These are phyloP conservation scores for Penicillium pancosmium DNA, from an alignment of 495 filamentous ascomycete genomes.

Conservation along the genomic window DNA sequence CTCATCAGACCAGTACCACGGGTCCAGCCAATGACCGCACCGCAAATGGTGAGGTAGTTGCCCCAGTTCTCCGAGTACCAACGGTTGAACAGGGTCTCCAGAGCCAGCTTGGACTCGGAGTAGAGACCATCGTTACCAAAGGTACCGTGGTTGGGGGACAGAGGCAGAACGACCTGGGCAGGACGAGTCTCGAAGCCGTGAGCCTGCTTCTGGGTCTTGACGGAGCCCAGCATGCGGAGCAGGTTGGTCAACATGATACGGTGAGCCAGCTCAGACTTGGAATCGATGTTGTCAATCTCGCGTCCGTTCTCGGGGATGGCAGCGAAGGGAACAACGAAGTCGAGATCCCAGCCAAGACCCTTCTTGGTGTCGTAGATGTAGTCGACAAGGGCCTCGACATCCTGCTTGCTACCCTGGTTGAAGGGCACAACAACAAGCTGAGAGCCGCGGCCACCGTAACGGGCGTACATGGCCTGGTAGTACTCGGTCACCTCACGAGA, in stretches of 20 bases:
- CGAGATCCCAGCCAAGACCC: conserved; percentile 96
- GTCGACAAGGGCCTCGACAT: conserved; percentile 87
- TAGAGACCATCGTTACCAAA: conserved; percentile 98
- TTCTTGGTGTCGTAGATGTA: conserved; percentile 98
- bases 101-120: conserved; percentile 93
- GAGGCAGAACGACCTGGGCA: conserved; percentile 91
- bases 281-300: conserved; percentile 96
- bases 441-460: conserved; percentile 89
- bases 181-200: conserved; percentile 92
- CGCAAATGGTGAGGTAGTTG: conserved; percentile 97
- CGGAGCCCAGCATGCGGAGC: conserved; percentile 81
- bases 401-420: conserved; percentile 98
- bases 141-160: conserved; percentile 97
- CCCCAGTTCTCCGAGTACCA: conserved; percentile 98
- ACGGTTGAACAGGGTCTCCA: conserved; percentile 97
- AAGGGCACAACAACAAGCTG: conserved; percentile 98
- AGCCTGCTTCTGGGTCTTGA: conserved; percentile 86
- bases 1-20: conserved; percentile 98
- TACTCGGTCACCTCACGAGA: conserved; percentile 98
- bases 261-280: conserved; percentile 96
- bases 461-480: conserved; percentile 97
- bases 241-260: conserved; percentile 99
- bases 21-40: conserved; percentile 98
- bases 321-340: conserved; percentile 95
- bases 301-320: conserved; percentile 97